Evolutionary conservation across 2,329 filamentous ascomycete species (phyloP), one percentile per base, ranked within the genome.

Genomic region (Colletotrichum tamarilloi): DNA sequence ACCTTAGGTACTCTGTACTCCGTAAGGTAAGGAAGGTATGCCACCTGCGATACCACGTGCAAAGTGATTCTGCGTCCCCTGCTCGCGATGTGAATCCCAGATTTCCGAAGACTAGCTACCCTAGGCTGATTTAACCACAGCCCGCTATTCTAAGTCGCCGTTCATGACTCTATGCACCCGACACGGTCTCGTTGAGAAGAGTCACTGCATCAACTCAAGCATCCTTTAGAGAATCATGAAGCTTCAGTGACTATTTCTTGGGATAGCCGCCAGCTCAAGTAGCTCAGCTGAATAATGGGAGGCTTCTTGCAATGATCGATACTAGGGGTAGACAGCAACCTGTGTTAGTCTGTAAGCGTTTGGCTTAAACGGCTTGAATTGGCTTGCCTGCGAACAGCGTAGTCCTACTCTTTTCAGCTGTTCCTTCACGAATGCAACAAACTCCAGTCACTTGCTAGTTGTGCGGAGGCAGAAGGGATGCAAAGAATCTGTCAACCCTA

Each of bases 91-190:
- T 64, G 35, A 65, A 65, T 69, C 42, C 24, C 7, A 64, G 35
- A 68, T 62, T 53, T 63, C 28, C 52, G 49, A 65, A 62, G 24
- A 65, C 35, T 19, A 57, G 46, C 42, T 73, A 70, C 53, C 67
- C 46, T 67, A 59, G 32, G 59, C 46, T n/a, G 58, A 32, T 49
- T 62, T 58, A 73, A 11, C 53, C 55, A 69, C 66, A 32, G 30
- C 8, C 59, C 46, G 70, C 59, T 46, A 32, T 14, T 70, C 53
- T 38, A 59, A 22, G 26, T 42, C 35, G n/a, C 62, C 12, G 49
- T 24, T 62, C 60, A 73, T 71, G 71, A 73, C 35, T 62, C 62
- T 71, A 11, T 49, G 19, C 9, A 8, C 32, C 65, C 49, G 12
- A 62, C 24, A 14, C 22, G 19, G 28, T 22, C 5, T 24, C 55